These are phyloP conservation scores for Globisporangium middletonii DNA, from an alignment of 352 stramenopile species.

Conservation along the genomic window DNA sequence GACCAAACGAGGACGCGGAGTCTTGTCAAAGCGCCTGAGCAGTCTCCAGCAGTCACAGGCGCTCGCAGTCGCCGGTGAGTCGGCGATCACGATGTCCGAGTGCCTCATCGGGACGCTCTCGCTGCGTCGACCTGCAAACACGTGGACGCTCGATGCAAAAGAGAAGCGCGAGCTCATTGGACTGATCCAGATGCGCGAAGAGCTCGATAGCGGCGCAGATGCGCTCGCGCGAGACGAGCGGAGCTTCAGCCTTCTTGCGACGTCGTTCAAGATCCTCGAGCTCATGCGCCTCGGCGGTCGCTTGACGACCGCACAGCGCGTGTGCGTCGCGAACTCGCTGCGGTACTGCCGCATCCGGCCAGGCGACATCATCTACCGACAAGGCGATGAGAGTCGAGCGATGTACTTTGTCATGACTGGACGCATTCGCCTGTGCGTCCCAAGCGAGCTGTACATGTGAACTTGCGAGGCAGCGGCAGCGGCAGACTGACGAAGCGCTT, in stretches of 20 bases:
- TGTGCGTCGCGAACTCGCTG: slow-evolving; percentile 18
- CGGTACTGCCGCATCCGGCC: slow-evolving; percentile 17
- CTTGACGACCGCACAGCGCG: slow-evolving; percentile 17
- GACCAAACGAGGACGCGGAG: background rate
- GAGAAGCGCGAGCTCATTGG: slow-evolving; percentile 18
- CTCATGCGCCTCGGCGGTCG: slow-evolving; percentile 18
- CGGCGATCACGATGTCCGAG: slow-evolving; percentile 31
- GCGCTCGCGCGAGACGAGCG: background rate
- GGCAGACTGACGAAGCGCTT: too few relatives aligned
- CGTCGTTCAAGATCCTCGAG: slow-evolving; percentile 23
- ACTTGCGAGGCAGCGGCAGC: background rate
- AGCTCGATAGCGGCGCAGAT: background rate
- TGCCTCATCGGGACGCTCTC: slow-evolving; percentile 27
- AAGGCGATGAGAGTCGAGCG: slow-evolving; percentile 21
- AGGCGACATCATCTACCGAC: slow-evolving; percentile 22
- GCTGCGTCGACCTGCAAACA: background rate
- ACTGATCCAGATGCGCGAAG: slow-evolving; percentile 19
- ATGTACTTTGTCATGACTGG: slow-evolving; percentile 30
- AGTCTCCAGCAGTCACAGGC: background rate
- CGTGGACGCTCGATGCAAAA: slow-evolving; percentile 4
- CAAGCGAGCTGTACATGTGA: background rate
- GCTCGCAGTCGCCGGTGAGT: slow-evolving; percentile 1
- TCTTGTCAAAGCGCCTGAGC: slow-evolving; percentile 1
- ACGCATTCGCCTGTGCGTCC: slow-evolving; percentile 24
- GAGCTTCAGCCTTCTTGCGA: slow-evolving; percentile 14